Evolutionary conservation across 2,329 filamentous ascomycete genomes (phyloP), one percentile per base, ranked within the genome.

Genomic region (Monilinia laxa): DNA sequence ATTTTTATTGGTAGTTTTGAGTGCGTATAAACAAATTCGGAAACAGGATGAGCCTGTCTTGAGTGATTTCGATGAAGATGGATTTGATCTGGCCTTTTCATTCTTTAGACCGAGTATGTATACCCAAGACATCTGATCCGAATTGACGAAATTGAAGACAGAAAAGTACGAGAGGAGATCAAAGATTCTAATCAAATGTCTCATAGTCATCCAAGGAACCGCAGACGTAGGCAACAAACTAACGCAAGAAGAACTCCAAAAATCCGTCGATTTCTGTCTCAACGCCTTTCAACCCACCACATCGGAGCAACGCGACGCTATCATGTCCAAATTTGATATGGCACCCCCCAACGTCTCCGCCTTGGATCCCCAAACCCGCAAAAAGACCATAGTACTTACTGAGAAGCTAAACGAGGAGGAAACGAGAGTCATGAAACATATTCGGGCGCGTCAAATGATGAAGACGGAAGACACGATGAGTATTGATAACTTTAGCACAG

Each of bases 1-100:
- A 1, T 84, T 84, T 73, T 70, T 83, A 28, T 68, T 83, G 0
- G 73, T 81, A 1, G 79, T 83, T 1, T 67, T 76, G 58, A 78
- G 74, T 57, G 76, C 77, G 1, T 68, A 74, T 16, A 75, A 78
- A 70, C 81, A 83, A 70, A 82, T 83, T 20, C 71, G 75, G 6
- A 59, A 67, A 3, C 71, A 77, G 40, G 76, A 81, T 10, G 72
- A 78, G 63, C 77, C 78, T 0, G 74, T 83, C 4, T 69, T 83
- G 4, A 75, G 71, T 12, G 80, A 82, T 64, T 76, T 76, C 16
- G 76, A 81, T 35, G 80, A 83, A 67, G 74, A 78, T 1, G 73
- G 74, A 7, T 82, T 81, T 64, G 78, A 83, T 45, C 69, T 76
- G 28, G 81, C 81, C 1, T 82, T 83, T 58, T 28, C n/a, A 16